Evolutionary conservation across 2,329 filamentous ascomycete genomes (phyloP).

Genomic region (Alternaria ethzedia): DNA sequence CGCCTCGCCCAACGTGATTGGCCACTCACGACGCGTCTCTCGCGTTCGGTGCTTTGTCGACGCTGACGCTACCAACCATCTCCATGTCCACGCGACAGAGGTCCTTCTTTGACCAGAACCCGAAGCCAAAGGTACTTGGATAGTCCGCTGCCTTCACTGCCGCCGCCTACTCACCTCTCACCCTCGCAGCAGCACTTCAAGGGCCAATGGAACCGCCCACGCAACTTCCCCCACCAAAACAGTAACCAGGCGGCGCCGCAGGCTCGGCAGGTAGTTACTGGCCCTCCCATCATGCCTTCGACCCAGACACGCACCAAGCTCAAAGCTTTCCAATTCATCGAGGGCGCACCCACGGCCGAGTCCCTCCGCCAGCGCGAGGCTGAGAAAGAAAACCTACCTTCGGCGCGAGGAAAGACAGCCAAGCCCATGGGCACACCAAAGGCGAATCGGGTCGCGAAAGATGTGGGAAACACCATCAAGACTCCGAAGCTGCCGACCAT

Average conservation of each 20-base stretch:
- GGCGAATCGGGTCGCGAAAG: slow-evolving; percentile 17
- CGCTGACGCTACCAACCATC: slow-evolving; percentile 17
- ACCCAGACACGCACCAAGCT: slow-evolving; percentile 61
- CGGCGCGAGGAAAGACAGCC: slow-evolving; percentile 8
- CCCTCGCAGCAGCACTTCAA: slow-evolving; percentile 32
- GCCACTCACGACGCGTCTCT: slow-evolving; percentile 20
- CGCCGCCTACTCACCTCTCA: slow-evolving; percentile 10
- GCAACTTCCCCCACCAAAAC: slow-evolving; percentile 37
- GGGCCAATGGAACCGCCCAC: slow-evolving; percentile 46
- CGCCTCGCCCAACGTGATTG: slow-evolving; percentile 7
- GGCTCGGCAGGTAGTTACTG: slow-evolving; percentile 42
- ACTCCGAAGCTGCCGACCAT: slow-evolving; percentile 37
- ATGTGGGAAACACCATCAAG: slow-evolving; percentile 23
- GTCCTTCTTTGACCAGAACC: slow-evolving; percentile 59
- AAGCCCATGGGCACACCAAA: slow-evolving; percentile 30
- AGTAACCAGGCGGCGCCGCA: slow-evolving; percentile 33
- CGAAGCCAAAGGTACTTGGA: slow-evolving; percentile 48
- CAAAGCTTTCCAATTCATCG: slow-evolving; percentile 61
- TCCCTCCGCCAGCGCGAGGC: slow-evolving; percentile 34
- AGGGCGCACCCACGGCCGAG: slow-evolving; percentile 40
- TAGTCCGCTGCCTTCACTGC: neutral
- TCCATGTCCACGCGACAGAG: slow-evolving; percentile 56
- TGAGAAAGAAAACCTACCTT: slow-evolving; percentile 54
- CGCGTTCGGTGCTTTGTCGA: slow-evolving; percentile 14
- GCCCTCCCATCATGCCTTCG: slow-evolving; percentile 57